Base-by-base conservation (phyloP, 2,329 filamentous ascomycete species). In the Pseudopyricularia javanii region DNA sequence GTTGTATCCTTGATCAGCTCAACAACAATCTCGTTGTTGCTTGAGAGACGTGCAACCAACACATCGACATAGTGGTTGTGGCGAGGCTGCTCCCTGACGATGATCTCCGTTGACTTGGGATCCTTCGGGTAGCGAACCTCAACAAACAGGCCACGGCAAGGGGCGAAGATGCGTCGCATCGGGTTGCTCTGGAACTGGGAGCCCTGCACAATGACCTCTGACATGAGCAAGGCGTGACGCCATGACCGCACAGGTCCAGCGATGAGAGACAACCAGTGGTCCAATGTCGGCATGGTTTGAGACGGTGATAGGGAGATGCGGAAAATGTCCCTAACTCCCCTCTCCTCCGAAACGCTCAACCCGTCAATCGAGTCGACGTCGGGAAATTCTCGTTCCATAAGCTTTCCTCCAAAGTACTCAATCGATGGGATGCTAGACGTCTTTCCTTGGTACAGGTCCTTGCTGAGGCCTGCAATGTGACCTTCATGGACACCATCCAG, bases 181-280 rank as follows among this genome's bases (percentile, higher is more conserved):
- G 93, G 94, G 71, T 98, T 98, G 54, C 89, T 95, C 73, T 97
- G 89, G 74, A 95, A 97, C 64, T 94, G 90, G 68, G 95, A 86
- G 15, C 91, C 93, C 69, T 98, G 93, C 4, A 96, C 88, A 58
- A 96, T 85, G 28, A 96, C 86, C 59, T 98, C 91, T 0, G 91
- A 86, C 55, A 89, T 88, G 70, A 98, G 91, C 55, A 98, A 82
- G 28, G 93, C 93, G 64, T 96, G 89, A 55, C 91, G 83, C 93
- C 93, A 98, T 50, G 88, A 96, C 63, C 91, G 88, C 55, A 78
- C 83, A 49, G 82, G 79, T 17, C 93, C 93, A 40, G 91, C 93
- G 51, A 98, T 78, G 15, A 97, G 81, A 53, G 89, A 79, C 60
- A 96, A 73, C 93, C 93, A 98, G 17, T 84, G 80, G 53, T 95